These are phyloP conservation scores for Anaeramoeba flamelloides DNA, from an alignment of 78 protist species.

Conservation along the genomic window DNA sequence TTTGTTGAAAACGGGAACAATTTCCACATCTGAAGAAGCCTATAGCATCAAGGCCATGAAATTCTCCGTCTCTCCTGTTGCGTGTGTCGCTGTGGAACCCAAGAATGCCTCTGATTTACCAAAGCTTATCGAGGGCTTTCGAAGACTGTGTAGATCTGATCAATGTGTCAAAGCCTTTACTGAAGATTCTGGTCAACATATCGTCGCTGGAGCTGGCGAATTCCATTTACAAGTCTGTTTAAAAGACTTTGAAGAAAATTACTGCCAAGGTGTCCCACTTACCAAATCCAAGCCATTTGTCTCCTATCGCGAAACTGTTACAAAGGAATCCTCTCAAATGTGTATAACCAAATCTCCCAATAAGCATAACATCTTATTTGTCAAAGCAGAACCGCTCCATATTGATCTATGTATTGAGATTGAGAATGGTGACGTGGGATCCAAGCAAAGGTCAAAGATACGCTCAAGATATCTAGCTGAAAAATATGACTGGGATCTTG, in stretches of 20 bases:
- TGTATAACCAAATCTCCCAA: constrained; percentile 95
- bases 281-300: constrained; percentile 92
- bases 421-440: constrained; percentile 48
- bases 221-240: constrained; percentile 92
- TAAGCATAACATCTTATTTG: constrained; percentile 96
- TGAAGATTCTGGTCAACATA: constrained; percentile 95
- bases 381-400: constrained; percentile 64
- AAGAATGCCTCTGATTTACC: constrained; percentile 92
- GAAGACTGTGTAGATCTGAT: constrained; percentile 80
- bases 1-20: constrained; percentile 91
- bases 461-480: constrained; percentile 62
- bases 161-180: constrained; percentile 65
- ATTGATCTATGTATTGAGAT: constrained; percentile 74
- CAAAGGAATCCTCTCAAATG: constrained; percentile 26
- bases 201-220: constrained; percentile 98
- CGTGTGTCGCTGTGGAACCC: constrained; percentile 94
- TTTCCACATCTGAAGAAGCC: constrained; percentile 71
- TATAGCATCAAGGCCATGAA: constrained; percentile 83
- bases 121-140: constrained; percentile 96
- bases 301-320: constrained; percentile 85
- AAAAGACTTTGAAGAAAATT: constrained; percentile 89
- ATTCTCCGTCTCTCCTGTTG: constrained; percentile 98
- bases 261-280: constrained; percentile 46
- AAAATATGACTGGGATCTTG: constrained; percentile 58
- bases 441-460: constrained; percentile 49